phyloP scores from a whole-genome alignment of 805 yeast species.

The Millerago galiae region DNA sequence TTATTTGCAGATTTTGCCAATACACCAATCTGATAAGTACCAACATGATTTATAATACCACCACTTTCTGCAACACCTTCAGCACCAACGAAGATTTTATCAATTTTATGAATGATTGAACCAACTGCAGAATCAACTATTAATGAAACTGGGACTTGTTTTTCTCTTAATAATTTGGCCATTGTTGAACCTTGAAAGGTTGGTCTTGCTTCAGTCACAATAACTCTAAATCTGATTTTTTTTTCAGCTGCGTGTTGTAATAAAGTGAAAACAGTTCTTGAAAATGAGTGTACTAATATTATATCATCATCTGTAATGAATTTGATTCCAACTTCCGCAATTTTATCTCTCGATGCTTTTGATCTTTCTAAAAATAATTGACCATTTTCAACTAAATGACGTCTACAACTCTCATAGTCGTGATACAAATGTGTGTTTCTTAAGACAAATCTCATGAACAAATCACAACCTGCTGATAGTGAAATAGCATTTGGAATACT shows the following conservation, averaged over 20 bases:
- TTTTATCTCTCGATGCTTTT: conserved; percentile 78
- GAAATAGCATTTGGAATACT: conserved; percentile 89
- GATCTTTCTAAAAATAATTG: conserved; percentile 88
- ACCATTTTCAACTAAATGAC: conserved; percentile 88
- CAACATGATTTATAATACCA: conserved; percentile 92
- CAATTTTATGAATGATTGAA: conserved; percentile 81
- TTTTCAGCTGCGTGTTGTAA: conserved; percentile 71
- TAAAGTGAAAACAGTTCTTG: conserved; percentile 81
- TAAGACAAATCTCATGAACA: conserved; percentile 88
- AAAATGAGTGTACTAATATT: conserved; percentile 82
- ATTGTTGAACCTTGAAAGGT: conserved; percentile 66
- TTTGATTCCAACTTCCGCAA: conserved; percentile 81
- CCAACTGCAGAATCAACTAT: conserved; percentile 95
- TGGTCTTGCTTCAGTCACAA: conserved; percentile 91
- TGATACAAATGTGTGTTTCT: conserved; percentile 80
- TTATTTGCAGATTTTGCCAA: conserved; percentile 84
- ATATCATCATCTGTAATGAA: conserved; percentile 92
- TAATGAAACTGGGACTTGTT: conserved; percentile 79
- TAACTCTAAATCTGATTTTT: conserved; percentile 77
- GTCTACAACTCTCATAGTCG: conserved; percentile 92
- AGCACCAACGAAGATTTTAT: conserved; percentile 94
- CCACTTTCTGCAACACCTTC: conserved; percentile 99
- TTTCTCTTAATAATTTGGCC: conserved; percentile 58
- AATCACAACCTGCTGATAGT: conserved; percentile 94
- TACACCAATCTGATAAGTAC: conserved; percentile 92